Conservation (phyloP, 495 filamentous ascomycete genomes). For the Penicillium robsamsonii region DNA sequence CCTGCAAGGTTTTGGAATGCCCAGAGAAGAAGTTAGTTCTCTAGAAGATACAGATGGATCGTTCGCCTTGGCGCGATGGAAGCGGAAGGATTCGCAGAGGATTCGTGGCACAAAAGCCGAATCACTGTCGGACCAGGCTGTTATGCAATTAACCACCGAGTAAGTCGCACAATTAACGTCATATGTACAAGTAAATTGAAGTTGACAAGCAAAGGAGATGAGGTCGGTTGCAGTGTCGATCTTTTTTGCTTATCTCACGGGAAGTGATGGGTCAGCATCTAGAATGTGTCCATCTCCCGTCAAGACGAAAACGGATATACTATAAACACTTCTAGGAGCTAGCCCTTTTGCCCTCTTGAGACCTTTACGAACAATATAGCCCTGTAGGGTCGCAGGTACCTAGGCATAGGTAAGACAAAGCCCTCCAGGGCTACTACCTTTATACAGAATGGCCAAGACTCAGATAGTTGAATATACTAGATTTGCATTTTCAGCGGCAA, state of each 20-base stretch:
- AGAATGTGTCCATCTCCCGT: constrained; percentile 19
- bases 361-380: neutral
- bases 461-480: neutral
- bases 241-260: constrained; percentile 9
- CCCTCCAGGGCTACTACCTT: neutral
- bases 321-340: neutral
- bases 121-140: neutral
- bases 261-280: constrained; percentile 2
- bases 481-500: neutral
- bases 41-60: neutral
- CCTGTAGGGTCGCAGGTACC: neutral
- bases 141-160: neutral
- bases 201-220: constrained; percentile 19
- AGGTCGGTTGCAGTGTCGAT: constrained; percentile 26
- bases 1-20: constrained; percentile 29
- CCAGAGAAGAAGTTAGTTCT: constrained; percentile 5
- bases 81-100: constrained; percentile 9
- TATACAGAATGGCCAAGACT: neutral
- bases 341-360: neutral
- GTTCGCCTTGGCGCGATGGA: constrained; percentile 11
- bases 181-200: neutral
- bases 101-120: neutral
- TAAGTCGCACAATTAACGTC: neutral
- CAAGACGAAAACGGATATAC: neutral
- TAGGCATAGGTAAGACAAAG: constrained; percentile 9